These are phyloP conservation scores for Stachybotrys elegans DNA, from an alignment of 2,329 filamentous ascomycete species.

Conservation along the genomic window DNA sequence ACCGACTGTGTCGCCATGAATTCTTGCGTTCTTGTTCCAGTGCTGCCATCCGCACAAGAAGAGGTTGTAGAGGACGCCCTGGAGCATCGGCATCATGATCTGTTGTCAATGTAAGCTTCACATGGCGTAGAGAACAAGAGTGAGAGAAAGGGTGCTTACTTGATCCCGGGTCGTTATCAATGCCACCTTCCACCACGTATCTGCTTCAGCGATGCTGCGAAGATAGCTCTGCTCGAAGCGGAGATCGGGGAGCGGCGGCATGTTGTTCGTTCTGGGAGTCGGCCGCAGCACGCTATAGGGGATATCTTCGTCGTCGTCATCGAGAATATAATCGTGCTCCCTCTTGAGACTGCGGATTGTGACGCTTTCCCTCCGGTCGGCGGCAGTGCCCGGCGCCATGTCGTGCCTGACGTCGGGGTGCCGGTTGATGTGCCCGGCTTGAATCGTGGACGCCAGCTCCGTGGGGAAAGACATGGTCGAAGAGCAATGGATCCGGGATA, in stretches of 20 bases:
- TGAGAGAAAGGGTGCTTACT: constrained; percentile 40
- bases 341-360: constrained; percentile 17
- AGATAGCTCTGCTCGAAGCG: constrained; percentile 98
- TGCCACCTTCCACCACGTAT: constrained; percentile 72
- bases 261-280: constrained; percentile 37
- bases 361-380: constrained; percentile 46
- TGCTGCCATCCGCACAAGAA: constrained; percentile 81
- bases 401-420: constrained; percentile 69
- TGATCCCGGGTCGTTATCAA: constrained; percentile 89
- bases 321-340: constrained; percentile 29
- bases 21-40: constrained; percentile 75
- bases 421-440: constrained; percentile 72
- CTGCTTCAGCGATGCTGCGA: constrained; percentile 74
- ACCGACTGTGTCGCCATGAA: constrained; percentile 72
- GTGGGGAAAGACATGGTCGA: constrained; percentile 49
- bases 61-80: constrained; percentile 86
- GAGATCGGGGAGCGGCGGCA: constrained; percentile 75
- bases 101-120: constrained; percentile 28
- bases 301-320: constrained; percentile 60
- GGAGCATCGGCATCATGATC: constrained; percentile 80
- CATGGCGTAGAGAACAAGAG: neutral
- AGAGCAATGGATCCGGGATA: too few species aligned
- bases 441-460: constrained; percentile 73
- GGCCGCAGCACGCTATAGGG: constrained; percentile 61
- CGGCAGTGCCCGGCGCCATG: constrained; percentile 72